phyloP scores from a whole-genome alignment of 805 yeast species.

The Kodamaea kaohsiungensis region DNA sequence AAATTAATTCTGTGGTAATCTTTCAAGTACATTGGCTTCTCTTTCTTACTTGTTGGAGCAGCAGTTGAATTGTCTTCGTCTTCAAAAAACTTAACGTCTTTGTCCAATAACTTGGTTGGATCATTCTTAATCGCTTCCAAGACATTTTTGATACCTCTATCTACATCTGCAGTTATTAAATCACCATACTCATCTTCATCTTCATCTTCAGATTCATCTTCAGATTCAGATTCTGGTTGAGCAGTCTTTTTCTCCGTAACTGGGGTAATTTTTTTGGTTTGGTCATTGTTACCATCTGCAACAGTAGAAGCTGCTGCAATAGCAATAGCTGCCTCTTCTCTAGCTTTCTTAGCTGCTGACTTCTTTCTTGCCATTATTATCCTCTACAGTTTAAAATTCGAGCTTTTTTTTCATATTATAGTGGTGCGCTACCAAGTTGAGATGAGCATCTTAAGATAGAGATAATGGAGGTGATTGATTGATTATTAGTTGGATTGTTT shows the following conservation, averaged over 20 bases:
- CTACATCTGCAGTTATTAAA: slow-evolving; percentile 81
- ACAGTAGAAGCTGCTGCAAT: slow-evolving; percentile 15
- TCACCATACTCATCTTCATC: slow-evolving; percentile 94
- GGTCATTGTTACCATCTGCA: slow-evolving; percentile 6
- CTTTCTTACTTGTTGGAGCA: slow-evolving; percentile 13
- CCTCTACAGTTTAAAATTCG: not conserved
- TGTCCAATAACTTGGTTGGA: slow-evolving; percentile 66
- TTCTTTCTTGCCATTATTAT: slow-evolving; percentile 80
- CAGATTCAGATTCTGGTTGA: slow-evolving; percentile 27
- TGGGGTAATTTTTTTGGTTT: slow-evolving; percentile 14
- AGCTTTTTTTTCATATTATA: not conserved
- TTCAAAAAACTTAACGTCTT: slow-evolving; percentile 71
- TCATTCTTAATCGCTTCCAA: slow-evolving; percentile 66
- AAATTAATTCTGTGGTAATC: slow-evolving; percentile 89
- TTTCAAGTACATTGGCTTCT: slow-evolving; percentile 81
- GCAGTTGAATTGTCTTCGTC: slow-evolving; percentile 39
- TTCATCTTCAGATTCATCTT: slow-evolving; percentile 38
- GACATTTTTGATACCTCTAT: slow-evolving; percentile 73
- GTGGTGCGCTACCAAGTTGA: not conserved
- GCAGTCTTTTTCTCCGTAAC: slow-evolving; percentile 5
- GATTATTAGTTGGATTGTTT: too few species aligned
- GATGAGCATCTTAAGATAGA: not conserved
- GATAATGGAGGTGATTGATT: not conserved
- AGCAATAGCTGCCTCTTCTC: slow-evolving; percentile 36
- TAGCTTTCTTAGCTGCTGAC: slow-evolving; percentile 75